These are phyloP conservation scores for Akebia trifoliata DNA, from an alignment of 164 flowering plant species.

Conservation along the genomic window DNA sequence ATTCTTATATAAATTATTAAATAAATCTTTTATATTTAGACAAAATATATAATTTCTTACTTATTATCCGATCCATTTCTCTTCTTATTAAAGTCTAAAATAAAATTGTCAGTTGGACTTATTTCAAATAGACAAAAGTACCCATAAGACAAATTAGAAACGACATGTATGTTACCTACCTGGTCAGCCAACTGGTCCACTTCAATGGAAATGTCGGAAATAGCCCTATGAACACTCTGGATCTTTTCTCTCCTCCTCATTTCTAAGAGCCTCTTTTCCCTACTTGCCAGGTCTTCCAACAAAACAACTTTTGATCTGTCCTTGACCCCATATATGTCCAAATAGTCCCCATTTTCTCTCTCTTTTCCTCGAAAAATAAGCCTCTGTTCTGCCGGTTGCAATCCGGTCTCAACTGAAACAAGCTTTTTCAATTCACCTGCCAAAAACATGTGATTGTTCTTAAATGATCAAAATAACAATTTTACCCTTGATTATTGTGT, in stretches of 20 bases:
- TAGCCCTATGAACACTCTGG: conserved; percentile 44
- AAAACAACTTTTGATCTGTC: conserved; percentile 56
- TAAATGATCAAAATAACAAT: neutral
- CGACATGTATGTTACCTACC: conserved; percentile 28
- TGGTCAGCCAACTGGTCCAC: conserved; percentile 64
- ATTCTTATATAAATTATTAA: no score
- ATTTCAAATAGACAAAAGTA: no score
- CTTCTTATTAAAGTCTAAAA: no score
- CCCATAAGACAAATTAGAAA: no score
- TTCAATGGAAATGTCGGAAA: conserved; percentile 52
- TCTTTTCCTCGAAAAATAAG: conserved; percentile 55
- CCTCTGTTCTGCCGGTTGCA: conserved; percentile 53
- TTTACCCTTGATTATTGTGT: neutral
- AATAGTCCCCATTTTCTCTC: conserved; percentile 45
- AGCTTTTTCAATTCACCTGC: conserved; percentile 76
- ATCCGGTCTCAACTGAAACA: conserved; percentile 48
- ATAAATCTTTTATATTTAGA: no score
- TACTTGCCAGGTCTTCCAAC: conserved; percentile 59
- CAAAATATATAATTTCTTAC: no score
- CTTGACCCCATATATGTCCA: conserved; percentile 60
- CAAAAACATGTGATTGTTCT: neutral
- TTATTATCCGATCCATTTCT: no score
- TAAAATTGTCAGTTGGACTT: no score
- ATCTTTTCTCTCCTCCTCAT: conserved; percentile 56
- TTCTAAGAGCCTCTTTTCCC: conserved; percentile 49